phyloP scores from a whole-genome alignment of 805 yeast genomes.

The Teunomyces atbi region DNA sequence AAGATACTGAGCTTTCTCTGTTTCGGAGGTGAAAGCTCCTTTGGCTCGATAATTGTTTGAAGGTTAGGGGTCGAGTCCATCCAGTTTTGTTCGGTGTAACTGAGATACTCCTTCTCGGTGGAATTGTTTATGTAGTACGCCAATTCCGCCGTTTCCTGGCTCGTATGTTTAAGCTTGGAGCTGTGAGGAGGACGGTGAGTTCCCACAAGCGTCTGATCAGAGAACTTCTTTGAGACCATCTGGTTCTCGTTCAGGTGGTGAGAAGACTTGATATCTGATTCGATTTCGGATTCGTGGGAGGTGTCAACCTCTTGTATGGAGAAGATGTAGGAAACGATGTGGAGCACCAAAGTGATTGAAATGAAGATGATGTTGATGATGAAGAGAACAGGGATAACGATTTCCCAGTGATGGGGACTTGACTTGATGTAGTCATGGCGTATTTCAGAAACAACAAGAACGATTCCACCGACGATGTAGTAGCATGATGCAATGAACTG shows the following conservation, averaged over 20 bases:
- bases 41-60: background rate
- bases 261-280: background rate
- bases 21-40: background rate
- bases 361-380: slow-evolving; percentile 7
- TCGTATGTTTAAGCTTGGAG: background rate
- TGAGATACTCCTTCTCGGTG: slow-evolving; percentile 10
- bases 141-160: slow-evolving; percentile 7
- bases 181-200: no score
- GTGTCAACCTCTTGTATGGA: background rate
- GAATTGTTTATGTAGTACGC: slow-evolving; percentile 7
- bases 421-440: background rate
- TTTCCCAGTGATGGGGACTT: slow-evolving; percentile 4
- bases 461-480: slow-evolving; percentile 6
- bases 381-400: slow-evolving; percentile 4
- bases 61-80: slow-evolving; percentile 16
- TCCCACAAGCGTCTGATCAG: slow-evolving; percentile 11
- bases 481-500: slow-evolving; percentile 1
- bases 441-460: slow-evolving; percentile 4
- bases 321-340: slow-evolving; percentile 2
- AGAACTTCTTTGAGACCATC: slow-evolving; percentile 8
- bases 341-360: slow-evolving; percentile 1
- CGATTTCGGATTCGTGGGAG: background rate
- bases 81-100: slow-evolving; percentile 17
- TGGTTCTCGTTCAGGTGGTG: background rate
- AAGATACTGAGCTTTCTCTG: slow-evolving; percentile 8